phyloP scores from a whole-genome alignment of 2,329 filamentous ascomycete genomes.

The Davidsoniella australis region DNA sequence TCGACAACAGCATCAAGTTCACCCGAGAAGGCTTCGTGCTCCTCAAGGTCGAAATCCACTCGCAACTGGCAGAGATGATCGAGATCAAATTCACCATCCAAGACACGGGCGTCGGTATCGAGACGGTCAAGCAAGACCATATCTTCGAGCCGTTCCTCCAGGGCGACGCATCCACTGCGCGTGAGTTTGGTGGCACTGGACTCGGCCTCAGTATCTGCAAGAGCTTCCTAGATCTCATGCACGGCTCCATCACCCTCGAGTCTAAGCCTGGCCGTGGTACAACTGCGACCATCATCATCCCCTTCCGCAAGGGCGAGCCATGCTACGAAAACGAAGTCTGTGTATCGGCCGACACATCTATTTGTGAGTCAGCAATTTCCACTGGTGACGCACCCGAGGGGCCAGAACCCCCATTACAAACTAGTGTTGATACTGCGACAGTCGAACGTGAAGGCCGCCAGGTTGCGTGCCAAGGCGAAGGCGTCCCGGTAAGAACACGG shows the following conservation, averaged over 20 bases:
- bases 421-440: too few species aligned
- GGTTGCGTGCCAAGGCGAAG: too few species aligned
- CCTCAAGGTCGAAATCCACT: conserved; percentile 45
- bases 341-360: too few species aligned
- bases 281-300: conserved; percentile 59
- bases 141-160: conserved; percentile 72
- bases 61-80: conserved; percentile 46
- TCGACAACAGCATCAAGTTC: conserved; percentile 65
- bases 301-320: conserved; percentile 43
- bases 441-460: too few species aligned
- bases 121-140: conserved; percentile 54
- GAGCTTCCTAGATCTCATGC: conserved; percentile 65
- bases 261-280: conserved; percentile 53
- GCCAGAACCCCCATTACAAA: too few species aligned
- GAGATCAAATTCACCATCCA: conserved; percentile 56
- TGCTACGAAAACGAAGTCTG: neutral
- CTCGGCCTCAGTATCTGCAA: conserved; percentile 68
- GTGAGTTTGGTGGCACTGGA: conserved; percentile 64
- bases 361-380: too few species aligned
- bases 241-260: conserved; percentile 53
- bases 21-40: conserved; percentile 51
- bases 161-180: conserved; percentile 62
- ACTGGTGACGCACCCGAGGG: too few species aligned
- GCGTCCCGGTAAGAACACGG: too few species aligned
- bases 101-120: conserved; percentile 69